Evolutionary conservation across 164 flowering plant species (phyloP).

Genomic region (Vitis riparia): DNA sequence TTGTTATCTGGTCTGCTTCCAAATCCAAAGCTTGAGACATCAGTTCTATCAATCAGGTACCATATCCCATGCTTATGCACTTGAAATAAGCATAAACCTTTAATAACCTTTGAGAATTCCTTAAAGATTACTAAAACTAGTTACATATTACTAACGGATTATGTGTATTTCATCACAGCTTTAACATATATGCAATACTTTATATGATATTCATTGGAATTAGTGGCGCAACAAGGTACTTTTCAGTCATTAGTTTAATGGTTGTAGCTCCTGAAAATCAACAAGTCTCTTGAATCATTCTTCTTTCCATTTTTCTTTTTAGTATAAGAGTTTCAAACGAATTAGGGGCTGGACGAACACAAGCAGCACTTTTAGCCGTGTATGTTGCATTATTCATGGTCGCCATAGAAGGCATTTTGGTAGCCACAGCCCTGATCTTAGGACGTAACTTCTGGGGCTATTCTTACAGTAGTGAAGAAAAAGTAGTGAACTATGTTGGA

Average conservation of each 20-base stretch:
- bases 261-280: no score
- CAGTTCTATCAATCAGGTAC: constrained; percentile 41
- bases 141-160: no score
- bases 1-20: constrained; percentile 41
- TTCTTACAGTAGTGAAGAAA: constrained; percentile 24
- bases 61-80: not conserved
- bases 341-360: constrained; percentile 39
- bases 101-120: no score
- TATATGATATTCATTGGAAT: constrained; percentile 36
- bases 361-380: constrained; percentile 27
- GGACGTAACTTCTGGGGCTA: constrained; percentile 27
- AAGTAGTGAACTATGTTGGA: constrained; percentile 27
- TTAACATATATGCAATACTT: constrained; percentile 26
- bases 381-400: constrained; percentile 21
- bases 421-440: constrained; percentile 16
- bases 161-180: constrained; percentile 1
- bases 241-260: not conserved
- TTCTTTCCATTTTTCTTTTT: not conserved
- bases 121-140: no score
- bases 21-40: constrained; percentile 41
- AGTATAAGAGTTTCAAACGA: constrained; percentile 47
- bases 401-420: constrained; percentile 18
- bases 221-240: constrained; percentile 36
- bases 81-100: no score
- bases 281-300: not conserved